Evolutionary conservation across 192 early-diverging fungal genomes (phyloP).

Genomic region (Coemansia sp.): DNA sequence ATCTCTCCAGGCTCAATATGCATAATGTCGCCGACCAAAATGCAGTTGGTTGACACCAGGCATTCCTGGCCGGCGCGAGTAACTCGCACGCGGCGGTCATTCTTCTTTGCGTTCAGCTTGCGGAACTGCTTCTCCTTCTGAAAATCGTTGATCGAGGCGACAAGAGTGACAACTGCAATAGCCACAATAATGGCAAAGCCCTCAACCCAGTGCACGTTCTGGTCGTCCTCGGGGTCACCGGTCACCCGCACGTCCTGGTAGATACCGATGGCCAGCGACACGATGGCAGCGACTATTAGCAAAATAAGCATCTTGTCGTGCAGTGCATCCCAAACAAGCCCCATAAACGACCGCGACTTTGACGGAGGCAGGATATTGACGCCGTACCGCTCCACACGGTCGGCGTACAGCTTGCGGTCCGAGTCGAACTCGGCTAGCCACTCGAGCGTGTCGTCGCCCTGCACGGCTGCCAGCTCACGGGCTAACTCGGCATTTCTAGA

Average conservation of each 20-base stretch:
- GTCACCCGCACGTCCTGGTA: constrained; percentile 73
- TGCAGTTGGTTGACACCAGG: constrained; percentile 71
- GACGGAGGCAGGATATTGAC: constrained; percentile 68
- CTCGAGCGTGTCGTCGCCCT: constrained; percentile 20
- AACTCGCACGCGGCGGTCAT: constrained; percentile 74
- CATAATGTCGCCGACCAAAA: constrained; percentile 90
- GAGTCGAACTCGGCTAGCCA: constrained; percentile 51
- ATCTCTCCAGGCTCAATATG: constrained; percentile 91
- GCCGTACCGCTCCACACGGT: constrained; percentile 64
- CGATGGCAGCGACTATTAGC: constrained; percentile 70
- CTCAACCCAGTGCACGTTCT: constrained; percentile 77
- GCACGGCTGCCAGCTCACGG: constrained; percentile 35
- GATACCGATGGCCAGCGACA: constrained; percentile 77
- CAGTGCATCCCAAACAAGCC: constrained; percentile 78
- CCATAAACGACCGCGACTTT: constrained; percentile 68
- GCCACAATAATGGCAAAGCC: constrained; percentile 83
- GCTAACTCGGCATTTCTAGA: constrained; percentile 25
- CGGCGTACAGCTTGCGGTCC: constrained; percentile 49
- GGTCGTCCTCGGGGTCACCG: constrained; percentile 41
- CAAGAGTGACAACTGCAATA: constrained; percentile 73
- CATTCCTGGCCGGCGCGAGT: constrained; percentile 68
- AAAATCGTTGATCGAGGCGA: constrained; percentile 79
- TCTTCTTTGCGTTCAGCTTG: constrained; percentile 83
- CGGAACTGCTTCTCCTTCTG: constrained; percentile 87
- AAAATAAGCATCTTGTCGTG: constrained; percentile 83